Evolutionary conservation across 1,284 basidiomycete species (phyloP).

Genomic region (Dichomitus squalens): DNA sequence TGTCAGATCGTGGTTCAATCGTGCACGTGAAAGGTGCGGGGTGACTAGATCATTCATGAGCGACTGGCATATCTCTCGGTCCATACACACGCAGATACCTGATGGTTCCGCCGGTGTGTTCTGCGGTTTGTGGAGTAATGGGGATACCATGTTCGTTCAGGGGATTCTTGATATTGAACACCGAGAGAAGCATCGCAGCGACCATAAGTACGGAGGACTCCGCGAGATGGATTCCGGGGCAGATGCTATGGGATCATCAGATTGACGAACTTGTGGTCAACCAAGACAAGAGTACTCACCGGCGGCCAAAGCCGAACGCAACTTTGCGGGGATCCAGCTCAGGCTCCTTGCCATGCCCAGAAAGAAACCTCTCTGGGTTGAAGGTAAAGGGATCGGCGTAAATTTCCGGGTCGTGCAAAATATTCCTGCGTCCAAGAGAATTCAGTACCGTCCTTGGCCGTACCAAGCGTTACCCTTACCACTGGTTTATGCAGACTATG

Average conservation of each 20-base stretch:
- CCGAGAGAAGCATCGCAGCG: conserved; percentile 33
- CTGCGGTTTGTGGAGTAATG: conserved; percentile 22
- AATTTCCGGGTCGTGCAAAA: conserved; percentile 31
- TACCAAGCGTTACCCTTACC: conserved; percentile 9
- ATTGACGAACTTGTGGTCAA: background rate
- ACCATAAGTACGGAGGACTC: conserved; percentile 34
- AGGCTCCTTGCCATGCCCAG: conserved; percentile 11
- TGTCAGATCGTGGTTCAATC: conserved; percentile 30
- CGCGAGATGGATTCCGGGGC: conserved; percentile 32
- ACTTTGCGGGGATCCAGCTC: conserved; percentile 28
- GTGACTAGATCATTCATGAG: conserved; percentile 21
- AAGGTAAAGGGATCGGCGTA: conserved; percentile 34
- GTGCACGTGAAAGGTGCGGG: conserved; percentile 34
- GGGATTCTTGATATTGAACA: conserved; percentile 33
- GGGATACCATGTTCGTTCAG: conserved; percentile 22
- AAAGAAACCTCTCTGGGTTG: conserved; percentile 32
- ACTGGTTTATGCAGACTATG: conserved; percentile 31
- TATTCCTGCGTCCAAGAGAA: conserved; percentile 22
- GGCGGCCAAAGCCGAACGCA: conserved; percentile 33
- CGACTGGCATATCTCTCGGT: background rate
- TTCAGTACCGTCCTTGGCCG: background rate
- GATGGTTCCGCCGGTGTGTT: conserved; percentile 26
- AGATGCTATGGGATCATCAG: conserved; percentile 16
- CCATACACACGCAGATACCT: conserved; percentile 20
- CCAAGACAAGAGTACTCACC: conserved; percentile 15